These are phyloP conservation scores for Sarocladium brachiariae DNA, from an alignment of 2,329 filamentous ascomycete genomes.

Conservation along the genomic window DNA sequence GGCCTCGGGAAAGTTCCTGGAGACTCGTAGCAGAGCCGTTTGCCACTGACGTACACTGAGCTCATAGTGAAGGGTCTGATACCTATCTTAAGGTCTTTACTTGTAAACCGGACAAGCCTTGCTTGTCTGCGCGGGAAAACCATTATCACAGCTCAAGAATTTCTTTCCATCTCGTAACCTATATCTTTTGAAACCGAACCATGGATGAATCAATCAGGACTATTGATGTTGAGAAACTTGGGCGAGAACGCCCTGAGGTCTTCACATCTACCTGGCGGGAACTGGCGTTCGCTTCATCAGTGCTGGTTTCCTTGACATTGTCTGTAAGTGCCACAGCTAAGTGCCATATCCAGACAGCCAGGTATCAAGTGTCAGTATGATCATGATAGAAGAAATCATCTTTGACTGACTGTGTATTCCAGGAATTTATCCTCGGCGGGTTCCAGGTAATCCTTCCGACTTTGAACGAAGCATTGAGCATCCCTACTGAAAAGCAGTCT, in stretches of 20 bases:
- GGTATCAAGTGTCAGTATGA: background rate
- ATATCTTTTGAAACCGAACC: background rate
- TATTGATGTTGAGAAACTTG: conserved; percentile 1
- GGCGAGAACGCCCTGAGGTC: background rate
- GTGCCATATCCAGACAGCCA: no score
- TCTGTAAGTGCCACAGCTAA: background rate
- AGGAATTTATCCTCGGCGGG: conserved; percentile 69
- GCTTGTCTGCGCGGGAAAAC: no score
- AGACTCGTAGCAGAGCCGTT: background rate
- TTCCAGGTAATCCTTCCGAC: conserved; percentile 66
- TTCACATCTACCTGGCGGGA: conserved; percentile 5
- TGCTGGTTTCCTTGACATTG: conserved; percentile 3
- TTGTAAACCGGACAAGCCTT: no score
- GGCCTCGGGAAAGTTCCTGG: background rate
- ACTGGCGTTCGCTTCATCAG: background rate
- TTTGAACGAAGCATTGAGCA: conserved; percentile 52
- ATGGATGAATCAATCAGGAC: background rate
- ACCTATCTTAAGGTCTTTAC: no score
- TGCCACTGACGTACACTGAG: background rate
- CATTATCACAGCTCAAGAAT: background rate
- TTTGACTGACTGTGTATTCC: background rate
- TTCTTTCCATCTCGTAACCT: no score
- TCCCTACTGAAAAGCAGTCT: conserved; percentile 52
- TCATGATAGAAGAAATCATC: background rate
- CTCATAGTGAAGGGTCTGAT: background rate